These are phyloP conservation scores for Colletotrichum godetiae DNA, from an alignment of 2,329 filamentous ascomycete genomes.

Conservation along the genomic window DNA sequence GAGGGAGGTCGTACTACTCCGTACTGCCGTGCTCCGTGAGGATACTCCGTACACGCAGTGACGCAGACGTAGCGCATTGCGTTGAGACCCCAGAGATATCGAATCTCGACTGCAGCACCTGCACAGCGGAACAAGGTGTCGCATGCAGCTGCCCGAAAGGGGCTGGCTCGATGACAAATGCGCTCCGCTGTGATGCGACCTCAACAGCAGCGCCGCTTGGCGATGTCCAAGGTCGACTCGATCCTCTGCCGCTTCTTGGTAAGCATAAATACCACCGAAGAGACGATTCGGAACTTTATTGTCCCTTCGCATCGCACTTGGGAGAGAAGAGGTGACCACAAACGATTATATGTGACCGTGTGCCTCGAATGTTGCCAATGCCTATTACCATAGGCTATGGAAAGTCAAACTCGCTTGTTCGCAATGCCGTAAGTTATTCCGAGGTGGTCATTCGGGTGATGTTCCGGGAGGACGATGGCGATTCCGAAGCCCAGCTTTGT, in stretches of 20 bases:
- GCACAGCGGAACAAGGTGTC: neutral
- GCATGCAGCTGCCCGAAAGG: constrained; percentile 14
- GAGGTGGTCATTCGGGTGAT: too few species aligned
- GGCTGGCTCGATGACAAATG: neutral
- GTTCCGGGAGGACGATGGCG: too few species aligned
- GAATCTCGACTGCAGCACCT: neutral
- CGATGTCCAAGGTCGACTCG: neutral
- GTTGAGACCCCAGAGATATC: neutral
- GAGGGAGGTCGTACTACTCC: neutral
- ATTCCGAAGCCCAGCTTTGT: too few species aligned
- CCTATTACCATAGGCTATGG: neutral
- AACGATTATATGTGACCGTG: neutral
- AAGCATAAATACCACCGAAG: neutral
- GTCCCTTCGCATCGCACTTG: neutral
- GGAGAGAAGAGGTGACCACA: neutral
- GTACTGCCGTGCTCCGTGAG: neutral
- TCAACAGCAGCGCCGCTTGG: neutral
- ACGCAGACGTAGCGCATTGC: neutral
- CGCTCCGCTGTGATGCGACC: constrained; percentile 1
- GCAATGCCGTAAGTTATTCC: too few species aligned
- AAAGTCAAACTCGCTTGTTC: too few species aligned
- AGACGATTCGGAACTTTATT: neutral
- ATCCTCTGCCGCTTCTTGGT: neutral
- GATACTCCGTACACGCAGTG: neutral
- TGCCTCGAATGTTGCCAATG: neutral